A percentile compares a stretch with the other conserved stretches of the same genome.
Evolutionary conservation across 441 rosid species (phyloP).

Genomic region (Rhodomyrtus psidioides): DNA sequence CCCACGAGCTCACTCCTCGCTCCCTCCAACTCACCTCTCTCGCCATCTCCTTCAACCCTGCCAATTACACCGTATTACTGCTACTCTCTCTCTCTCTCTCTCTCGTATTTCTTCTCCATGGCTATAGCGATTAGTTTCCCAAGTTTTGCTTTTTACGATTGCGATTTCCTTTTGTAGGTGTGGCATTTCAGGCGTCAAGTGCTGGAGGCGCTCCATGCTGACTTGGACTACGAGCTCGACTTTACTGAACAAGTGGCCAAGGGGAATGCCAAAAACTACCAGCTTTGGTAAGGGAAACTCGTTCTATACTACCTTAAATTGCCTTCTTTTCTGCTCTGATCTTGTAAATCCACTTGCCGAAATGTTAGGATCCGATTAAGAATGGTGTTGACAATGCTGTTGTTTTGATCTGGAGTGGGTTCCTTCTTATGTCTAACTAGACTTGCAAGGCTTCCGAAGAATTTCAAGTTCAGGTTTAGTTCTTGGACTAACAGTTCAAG

Average conservation of each 20-base stretch:
- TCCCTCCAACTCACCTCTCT: conserved; percentile 57
- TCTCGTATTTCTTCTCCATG: not conserved
- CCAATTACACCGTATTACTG: conserved; percentile 71
- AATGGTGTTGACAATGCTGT: not conserved
- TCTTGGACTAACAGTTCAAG: not conserved
- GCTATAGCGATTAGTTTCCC: not conserved
- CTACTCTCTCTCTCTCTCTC: not conserved
- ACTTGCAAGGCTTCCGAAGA: not conserved
- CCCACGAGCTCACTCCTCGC: conserved; percentile 80
- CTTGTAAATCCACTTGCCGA: not conserved
- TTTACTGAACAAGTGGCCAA: conserved; percentile 52
- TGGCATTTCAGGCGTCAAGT: conserved; percentile 91
- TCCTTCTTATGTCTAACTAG: not conserved
- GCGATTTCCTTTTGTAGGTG: conserved; percentile 36
- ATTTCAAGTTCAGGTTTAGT: not conserved
- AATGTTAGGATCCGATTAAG: not conserved
- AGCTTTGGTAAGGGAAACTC: conserved; percentile 57
- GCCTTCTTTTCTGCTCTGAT: not conserved
- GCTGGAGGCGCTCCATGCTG: conserved; percentile 44
- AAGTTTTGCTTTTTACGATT: not conserved
- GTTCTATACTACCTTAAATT: not conserved
- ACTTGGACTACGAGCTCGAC: conserved; percentile 46
- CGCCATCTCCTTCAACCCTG: conserved; percentile 62
- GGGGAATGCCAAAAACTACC: conserved; percentile 79
- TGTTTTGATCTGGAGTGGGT: not conserved